A percentile compares a stretch with the other conserved stretches of the same genome.
These are phyloP conservation scores for Eucalyptus pauciflora DNA, from an alignment of 345 rosid species.

Conservation along the genomic window DNA sequence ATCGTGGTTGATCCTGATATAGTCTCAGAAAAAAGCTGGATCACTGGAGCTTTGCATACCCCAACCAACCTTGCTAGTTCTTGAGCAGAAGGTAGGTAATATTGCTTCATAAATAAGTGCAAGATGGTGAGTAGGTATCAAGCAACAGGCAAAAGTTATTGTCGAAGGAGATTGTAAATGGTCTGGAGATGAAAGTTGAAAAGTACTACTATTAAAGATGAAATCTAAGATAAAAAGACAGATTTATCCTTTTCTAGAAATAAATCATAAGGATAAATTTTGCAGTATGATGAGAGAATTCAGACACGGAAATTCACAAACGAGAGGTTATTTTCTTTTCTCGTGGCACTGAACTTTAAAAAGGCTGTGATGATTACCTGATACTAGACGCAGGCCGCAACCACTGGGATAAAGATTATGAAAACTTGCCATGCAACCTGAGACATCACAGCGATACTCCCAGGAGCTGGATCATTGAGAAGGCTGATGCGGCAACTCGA, in stretches of 20 bases:
- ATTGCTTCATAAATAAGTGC: slow-evolving; percentile 30
- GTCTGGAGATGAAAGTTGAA: neutral
- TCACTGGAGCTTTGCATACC: slow-evolving; percentile 60
- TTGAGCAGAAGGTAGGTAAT: slow-evolving; percentile 57
- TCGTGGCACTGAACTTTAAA: neutral
- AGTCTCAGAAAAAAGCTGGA: slow-evolving; percentile 72
- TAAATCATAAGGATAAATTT: neutral
- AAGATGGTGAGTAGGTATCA: neutral
- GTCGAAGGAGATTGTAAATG: neutral
- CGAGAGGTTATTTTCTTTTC: neutral
- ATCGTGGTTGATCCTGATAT: slow-evolving; percentile 57
- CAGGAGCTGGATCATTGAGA: slow-evolving; percentile 41
- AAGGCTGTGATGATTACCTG: slow-evolving; percentile 33
- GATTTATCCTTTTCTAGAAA: neutral
- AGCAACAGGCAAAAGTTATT: neutral
- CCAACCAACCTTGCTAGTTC: slow-evolving; percentile 64
- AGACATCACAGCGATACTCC: slow-evolving; percentile 72
- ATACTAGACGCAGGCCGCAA: slow-evolving; percentile 56
- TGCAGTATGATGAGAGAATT: neutral
- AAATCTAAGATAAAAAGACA: neutral
- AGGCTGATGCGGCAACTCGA: slow-evolving; percentile 31
- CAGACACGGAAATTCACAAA: neutral
- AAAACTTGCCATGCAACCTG: slow-evolving; percentile 82
- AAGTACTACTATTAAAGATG: neutral
- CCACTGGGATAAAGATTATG: slow-evolving; percentile 55